Percentiles rank a stretch among this genome's conserved stretches.
These are phyloP conservation scores for Alternaria consortialis DNA, from an alignment of 2,329 filamentous ascomycete species.

Conservation along the genomic window DNA sequence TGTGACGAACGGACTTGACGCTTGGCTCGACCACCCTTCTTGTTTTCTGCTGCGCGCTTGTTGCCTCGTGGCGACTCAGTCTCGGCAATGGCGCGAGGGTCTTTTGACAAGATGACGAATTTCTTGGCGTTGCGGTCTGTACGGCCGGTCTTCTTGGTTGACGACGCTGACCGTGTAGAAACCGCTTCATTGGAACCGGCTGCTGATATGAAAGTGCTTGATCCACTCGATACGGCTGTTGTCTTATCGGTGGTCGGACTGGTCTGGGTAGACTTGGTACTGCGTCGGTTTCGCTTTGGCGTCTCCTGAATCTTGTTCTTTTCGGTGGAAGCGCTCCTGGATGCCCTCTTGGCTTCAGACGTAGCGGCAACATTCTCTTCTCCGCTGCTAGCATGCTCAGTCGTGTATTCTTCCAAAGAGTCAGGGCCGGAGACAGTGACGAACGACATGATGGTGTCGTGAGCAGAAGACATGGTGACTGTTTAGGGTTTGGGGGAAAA, in stretches of 20 bases:
- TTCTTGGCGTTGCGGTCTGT: neutral
- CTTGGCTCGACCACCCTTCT: neutral
- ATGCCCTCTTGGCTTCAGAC: neutral
- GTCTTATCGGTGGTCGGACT: neutral
- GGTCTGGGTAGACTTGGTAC: neutral
- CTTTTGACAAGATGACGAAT: neutral
- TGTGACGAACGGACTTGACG: neutral
- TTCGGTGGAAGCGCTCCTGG: neutral
- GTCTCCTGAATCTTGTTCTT: neutral
- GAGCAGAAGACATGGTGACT: neutral
- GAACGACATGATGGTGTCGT: neutral
- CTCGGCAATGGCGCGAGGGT: neutral
- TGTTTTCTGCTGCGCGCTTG: slow-evolving; percentile 5
- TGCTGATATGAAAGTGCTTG: neutral
- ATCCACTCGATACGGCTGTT: neutral
- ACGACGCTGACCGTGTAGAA: neutral
- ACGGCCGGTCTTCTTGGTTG: neutral
- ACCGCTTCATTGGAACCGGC: neutral
- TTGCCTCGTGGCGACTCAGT: neutral
- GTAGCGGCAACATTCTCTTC: neutral
- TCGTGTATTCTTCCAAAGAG: neutral
- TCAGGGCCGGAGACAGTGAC: neutral
- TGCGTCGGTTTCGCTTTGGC: neutral
- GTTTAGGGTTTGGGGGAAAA: neutral
- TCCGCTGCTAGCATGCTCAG: neutral